Percentiles rank a stretch among this genome's conserved stretches.
These are phyloP conservation scores for Aspergillus biplanus DNA, from an alignment of 495 filamentous ascomycete species.

Conservation along the genomic window DNA sequence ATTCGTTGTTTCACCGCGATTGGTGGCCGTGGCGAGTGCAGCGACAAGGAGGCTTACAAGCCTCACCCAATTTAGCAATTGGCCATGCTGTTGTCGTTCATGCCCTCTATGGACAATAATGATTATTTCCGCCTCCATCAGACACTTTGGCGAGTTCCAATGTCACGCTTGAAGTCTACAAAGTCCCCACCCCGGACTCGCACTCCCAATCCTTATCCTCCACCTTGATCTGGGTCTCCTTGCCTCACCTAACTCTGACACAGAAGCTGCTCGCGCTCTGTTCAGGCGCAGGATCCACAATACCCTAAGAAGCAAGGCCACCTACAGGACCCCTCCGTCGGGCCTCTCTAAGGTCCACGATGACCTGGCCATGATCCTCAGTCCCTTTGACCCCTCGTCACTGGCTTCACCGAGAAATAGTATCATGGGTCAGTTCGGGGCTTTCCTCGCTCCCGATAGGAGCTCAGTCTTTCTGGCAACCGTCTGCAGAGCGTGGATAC, in stretches of 20 bases:
- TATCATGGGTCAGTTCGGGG: conserved; percentile 21
- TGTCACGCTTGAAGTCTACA: conserved; percentile 20
- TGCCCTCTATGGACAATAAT: background rate
- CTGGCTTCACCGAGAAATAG: conserved; percentile 35
- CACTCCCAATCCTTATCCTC: conserved; percentile 24
- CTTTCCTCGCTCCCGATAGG: conserved; percentile 19
- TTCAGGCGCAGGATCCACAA: conserved; percentile 26
- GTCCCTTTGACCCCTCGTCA: conserved; percentile 22
- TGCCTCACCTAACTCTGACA: conserved; percentile 31
- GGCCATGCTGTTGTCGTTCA: background rate
- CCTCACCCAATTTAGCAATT: conserved; percentile 3
- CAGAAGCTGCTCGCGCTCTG: conserved; percentile 22
- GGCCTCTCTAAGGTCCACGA: conserved; percentile 34
- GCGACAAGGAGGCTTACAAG: background rate
- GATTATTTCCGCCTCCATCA: background rate
- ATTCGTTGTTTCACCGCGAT: conserved; percentile 25
- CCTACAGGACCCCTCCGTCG: conserved; percentile 28
- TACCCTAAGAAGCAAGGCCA: conserved; percentile 29
- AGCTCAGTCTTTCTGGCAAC: conserved; percentile 18
- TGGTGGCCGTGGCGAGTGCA: conserved; percentile 16
- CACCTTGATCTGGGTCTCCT: conserved; percentile 23
- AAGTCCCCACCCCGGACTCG: conserved; percentile 10
- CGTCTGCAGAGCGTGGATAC: conserved; percentile 18
- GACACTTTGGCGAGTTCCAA: conserved; percentile 14
- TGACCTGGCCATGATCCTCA: conserved; percentile 40